Conservation (phyloP, 2,329 filamentous ascomycete genomes). For the Cercospora berteroae region DNA sequence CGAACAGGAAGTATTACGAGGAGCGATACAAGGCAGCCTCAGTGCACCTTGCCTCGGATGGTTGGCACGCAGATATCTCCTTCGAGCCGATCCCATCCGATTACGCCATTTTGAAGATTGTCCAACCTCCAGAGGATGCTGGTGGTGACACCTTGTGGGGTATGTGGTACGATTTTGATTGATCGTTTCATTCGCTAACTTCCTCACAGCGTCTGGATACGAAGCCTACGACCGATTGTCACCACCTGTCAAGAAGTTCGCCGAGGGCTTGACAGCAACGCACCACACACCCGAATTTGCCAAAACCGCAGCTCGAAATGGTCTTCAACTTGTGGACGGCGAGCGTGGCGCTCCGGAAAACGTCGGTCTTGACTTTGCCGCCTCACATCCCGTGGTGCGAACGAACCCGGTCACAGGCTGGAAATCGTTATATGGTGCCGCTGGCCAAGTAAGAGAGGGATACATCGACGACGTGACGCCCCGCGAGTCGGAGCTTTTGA, state of each 20-base stretch:
- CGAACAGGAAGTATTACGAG: conserved; percentile 39
- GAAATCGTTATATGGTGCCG: conserved; percentile 57
- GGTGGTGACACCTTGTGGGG: conserved; percentile 60
- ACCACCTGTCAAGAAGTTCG: conserved; percentile 55
- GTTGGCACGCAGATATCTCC: conserved; percentile 53
- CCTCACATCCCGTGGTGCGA: conserved; percentile 53
- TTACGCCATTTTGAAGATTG: conserved; percentile 61
- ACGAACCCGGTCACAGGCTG: conserved; percentile 62
- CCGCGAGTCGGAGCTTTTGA: conserved; percentile 29
- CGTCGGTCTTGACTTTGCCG: conserved; percentile 16
- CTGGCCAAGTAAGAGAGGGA: conserved; percentile 41
- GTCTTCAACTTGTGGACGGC: conserved; percentile 18
- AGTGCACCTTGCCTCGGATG: conserved; percentile 11
- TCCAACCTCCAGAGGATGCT: conserved; percentile 56
- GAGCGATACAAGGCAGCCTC: conserved; percentile 19
- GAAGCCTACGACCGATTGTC: conserved; percentile 66
- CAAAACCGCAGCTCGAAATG: conserved; percentile 37
- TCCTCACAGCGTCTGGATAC: conserved; percentile 55
- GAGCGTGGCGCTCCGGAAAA: conserved; percentile 33
- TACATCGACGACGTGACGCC: conserved; percentile 54
- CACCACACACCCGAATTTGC: conserved; percentile 40
- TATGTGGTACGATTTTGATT: neutral
- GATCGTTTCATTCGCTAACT: neutral
- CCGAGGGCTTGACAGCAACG: conserved; percentile 58
- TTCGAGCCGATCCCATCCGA: conserved; percentile 65